Evolutionary conservation across 371 early-diverging fungal genomes (phyloP), one percentile per base, ranked within the genome.

Genomic region (Umbelopsis sp.): DNA sequence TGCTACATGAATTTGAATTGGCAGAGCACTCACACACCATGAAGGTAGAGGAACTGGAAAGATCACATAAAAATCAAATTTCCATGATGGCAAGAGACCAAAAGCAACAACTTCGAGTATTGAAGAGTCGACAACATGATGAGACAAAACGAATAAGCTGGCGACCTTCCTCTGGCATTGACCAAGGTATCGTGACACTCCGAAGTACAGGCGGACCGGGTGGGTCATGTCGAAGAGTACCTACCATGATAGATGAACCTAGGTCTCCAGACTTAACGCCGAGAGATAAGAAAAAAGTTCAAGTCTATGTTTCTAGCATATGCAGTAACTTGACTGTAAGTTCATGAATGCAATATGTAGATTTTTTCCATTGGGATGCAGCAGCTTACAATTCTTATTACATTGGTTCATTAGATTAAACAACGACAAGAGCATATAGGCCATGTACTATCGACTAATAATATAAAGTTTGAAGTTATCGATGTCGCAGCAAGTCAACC

Each of bases 1-100:
- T 96, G 52, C 83, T 96, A 65, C 87, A 89, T 24, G 94, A 94
- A 75, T 89, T 96, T 66, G 84, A 83, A 38, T 75, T 77, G 51
- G 76, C 77, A 20, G 78, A 83, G 44, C 80, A 83, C 35, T 68
- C 74, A 9, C 74, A 78, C 45, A 68, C 73, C 25, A 78, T 77
- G 9, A 72, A 80, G 63, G 74, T 83, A 1, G 69, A 83, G 63
- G 68, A 73, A 37, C 51, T 83, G n/a, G 74, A 83, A 51, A 65
- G 78, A 63, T 76, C 76, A 18, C 84, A 83, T 65, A 71, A 81
- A 63, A 69, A 70, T 4, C 80, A 79, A 52, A 51, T 81, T 14
- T 53, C 71, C 7, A 63, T 73, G 65, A 68, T 83, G 35, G 65
- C 79, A 67, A 65, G 74, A 22, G 69, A 75, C 44, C 84, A 83